Percentiles rank a stretch among this genome's conserved stretches.
Conservation (phyloP, 495 filamentous ascomycete genomes). For the Aspergillus heteromorphus region DNA sequence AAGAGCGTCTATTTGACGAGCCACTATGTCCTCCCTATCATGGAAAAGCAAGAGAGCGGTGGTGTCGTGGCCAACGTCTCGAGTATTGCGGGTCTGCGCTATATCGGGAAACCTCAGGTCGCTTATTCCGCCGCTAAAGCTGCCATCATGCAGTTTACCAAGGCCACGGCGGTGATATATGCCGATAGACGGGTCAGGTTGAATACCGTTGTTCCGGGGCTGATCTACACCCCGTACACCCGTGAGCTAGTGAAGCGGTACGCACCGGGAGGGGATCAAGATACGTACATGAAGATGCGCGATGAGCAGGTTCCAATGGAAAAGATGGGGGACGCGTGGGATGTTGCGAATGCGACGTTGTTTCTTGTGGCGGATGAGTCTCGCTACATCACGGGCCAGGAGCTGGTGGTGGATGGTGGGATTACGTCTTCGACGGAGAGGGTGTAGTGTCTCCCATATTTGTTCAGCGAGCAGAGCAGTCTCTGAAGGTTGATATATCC, state of each 20-base stretch:
- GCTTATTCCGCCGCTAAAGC: slow-evolving; percentile 49
- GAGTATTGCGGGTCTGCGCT: slow-evolving; percentile 44
- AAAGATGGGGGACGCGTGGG: slow-evolving; percentile 41
- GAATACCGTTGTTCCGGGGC: slow-evolving; percentile 50
- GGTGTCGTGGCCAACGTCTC: slow-evolving; percentile 42
- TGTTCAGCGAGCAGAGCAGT: too few species aligned
- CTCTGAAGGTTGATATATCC: too few species aligned
- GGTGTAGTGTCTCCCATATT: too few species aligned
- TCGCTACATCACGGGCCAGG: slow-evolving; percentile 47
- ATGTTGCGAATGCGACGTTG: slow-evolving; percentile 47
- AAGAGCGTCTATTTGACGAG: slow-evolving; percentile 47
- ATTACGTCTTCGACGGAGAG: slow-evolving; percentile 28
- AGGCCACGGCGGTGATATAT: slow-evolving; percentile 46
- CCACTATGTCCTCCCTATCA: slow-evolving; percentile 45
- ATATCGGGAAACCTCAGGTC: slow-evolving; percentile 48
- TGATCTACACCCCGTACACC: slow-evolving; percentile 45
- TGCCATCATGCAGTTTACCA: slow-evolving; percentile 46
- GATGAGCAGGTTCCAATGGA: slow-evolving; percentile 39
- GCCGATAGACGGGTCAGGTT: slow-evolving; percentile 40
- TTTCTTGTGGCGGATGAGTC: slow-evolving; percentile 49
- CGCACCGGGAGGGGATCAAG: slow-evolving; percentile 29
- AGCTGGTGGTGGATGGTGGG: slow-evolving; percentile 53
- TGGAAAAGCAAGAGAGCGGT: slow-evolving; percentile 34
- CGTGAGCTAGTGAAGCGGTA: slow-evolving; percentile 39
- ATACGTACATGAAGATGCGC: slow-evolving; percentile 29